Conservation (phyloP, 768 basidiomycete species). For the Mycena vitilis region DNA sequence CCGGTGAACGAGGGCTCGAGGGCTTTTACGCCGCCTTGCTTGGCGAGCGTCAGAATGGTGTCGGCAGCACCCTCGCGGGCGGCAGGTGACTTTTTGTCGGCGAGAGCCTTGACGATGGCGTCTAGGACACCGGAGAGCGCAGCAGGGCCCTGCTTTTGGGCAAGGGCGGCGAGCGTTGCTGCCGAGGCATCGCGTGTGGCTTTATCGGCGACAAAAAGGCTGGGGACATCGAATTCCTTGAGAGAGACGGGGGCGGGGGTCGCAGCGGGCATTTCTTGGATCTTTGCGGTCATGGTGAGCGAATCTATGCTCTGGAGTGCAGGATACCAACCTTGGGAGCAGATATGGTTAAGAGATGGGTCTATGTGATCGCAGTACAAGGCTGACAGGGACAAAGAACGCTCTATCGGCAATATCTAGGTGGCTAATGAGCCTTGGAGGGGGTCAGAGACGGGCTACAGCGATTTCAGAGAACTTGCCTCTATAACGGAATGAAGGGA, state of each 20-base stretch:
- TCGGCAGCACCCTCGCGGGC: constrained; percentile 90
- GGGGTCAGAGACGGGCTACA: background rate
- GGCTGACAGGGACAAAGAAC: constrained; percentile 68
- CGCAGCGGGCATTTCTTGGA: constrained; percentile 83
- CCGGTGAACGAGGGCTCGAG: constrained; percentile 91
- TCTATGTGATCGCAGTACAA: constrained; percentile 60
- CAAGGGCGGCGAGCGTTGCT: constrained; percentile 73
- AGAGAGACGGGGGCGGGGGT: constrained; percentile 66
- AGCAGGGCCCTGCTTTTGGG: constrained; percentile 87
- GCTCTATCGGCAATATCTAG: constrained; percentile 68
- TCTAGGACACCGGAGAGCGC: constrained; percentile 81
- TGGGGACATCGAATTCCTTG: constrained; percentile 72
- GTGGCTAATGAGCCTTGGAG: constrained; percentile 52
- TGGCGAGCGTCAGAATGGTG: constrained; percentile 73
- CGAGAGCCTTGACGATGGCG: constrained; percentile 84
- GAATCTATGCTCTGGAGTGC: constrained; percentile 31
- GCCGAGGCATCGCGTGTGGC: constrained; percentile 80
- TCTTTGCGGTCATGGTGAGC: constrained; percentile 49
- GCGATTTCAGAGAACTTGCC: background rate
- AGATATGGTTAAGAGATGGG: constrained; percentile 46
- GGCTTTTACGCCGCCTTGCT: constrained; percentile 78
- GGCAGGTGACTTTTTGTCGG: constrained; percentile 95
- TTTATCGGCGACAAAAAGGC: constrained; percentile 90
- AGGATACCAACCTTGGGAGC: constrained; percentile 55
- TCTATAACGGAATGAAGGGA: constrained; percentile 31